phyloP scores from a whole-genome alignment of 2,329 filamentous ascomycete genomes.

The Chalaropsis thielavioides region DNA sequence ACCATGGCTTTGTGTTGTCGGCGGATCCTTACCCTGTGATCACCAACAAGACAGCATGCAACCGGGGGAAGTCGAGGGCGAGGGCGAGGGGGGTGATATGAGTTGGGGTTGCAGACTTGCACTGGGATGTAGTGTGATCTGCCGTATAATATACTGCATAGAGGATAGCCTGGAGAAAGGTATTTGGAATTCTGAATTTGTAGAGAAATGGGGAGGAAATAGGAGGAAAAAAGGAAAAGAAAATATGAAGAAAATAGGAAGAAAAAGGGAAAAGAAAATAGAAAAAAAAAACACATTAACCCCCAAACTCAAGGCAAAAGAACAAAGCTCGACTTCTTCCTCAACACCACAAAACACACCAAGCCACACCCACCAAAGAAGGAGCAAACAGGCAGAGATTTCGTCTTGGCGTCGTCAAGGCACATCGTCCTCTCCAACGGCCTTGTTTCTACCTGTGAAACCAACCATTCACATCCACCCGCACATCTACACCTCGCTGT shows the following conservation, averaged over 20 bases:
- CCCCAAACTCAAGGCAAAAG: not conserved
- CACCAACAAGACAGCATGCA: not conserved
- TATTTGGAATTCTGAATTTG: not conserved
- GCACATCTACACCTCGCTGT: too few species aligned
- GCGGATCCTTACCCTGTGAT: not conserved
- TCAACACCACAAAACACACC: too few species aligned
- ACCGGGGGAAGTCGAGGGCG: not conserved
- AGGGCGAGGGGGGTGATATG: too few species aligned
- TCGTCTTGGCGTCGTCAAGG: too few species aligned
- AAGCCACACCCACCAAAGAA: too few species aligned
- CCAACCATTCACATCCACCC: too few species aligned
- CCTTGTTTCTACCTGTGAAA: too few species aligned
- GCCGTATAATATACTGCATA: not conserved
- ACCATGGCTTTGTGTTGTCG: not conserved
- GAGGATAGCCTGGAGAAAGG: not conserved
- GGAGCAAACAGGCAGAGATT: not conserved
- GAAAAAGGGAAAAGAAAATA: too few species aligned
- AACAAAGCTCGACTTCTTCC: too few species aligned
- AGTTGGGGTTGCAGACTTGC: not conserved
- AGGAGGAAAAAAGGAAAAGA: not conserved
- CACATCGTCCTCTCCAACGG: too few species aligned
- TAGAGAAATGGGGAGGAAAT: not conserved
- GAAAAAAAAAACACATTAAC: not conserved
- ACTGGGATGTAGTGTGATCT: slow-evolving; percentile 5
- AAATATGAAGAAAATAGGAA: too few species aligned